Evolutionary conservation across 306 rosid species (phyloP).

Genomic region (Pyrus pyrifolia): DNA sequence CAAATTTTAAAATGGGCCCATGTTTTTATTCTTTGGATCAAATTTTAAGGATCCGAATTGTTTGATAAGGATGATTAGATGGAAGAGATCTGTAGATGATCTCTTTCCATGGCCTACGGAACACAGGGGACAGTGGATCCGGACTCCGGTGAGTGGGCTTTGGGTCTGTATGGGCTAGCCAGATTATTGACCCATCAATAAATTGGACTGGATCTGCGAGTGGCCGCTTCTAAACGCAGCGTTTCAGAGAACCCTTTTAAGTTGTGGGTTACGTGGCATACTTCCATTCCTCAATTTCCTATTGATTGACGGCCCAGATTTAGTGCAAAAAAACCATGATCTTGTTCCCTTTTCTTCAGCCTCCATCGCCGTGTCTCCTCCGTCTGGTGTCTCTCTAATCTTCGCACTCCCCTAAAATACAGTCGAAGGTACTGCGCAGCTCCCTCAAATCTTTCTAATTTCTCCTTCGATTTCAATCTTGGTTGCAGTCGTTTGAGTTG

Average conservation of each 20-base stretch:
- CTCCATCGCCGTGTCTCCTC: neutral
- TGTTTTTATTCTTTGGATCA: rapidly evolving
- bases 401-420: neutral
- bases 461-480: neutral
- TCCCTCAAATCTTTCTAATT: neutral
- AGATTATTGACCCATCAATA: neutral
- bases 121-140: neutral
- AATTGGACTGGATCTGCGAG: neutral
- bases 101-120: neutral
- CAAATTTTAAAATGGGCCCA: rapidly evolving
- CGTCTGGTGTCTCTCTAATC: neutral
- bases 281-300: neutral
- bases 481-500: neutral
- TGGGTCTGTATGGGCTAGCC: neutral
- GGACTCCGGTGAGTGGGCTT: neutral
- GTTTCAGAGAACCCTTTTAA: neutral
- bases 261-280: neutral
- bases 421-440: neutral
- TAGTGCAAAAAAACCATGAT: neutral
- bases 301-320: neutral
- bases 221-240: too few species aligned
- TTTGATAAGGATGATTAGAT: rapidly evolving
- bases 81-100: too few species aligned
- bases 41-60: rapidly evolving
- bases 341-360: neutral